phyloP scores from a whole-genome alignment of 2,329 filamentous ascomycete genomes.

The Pyricularia pennisetigena region DNA sequence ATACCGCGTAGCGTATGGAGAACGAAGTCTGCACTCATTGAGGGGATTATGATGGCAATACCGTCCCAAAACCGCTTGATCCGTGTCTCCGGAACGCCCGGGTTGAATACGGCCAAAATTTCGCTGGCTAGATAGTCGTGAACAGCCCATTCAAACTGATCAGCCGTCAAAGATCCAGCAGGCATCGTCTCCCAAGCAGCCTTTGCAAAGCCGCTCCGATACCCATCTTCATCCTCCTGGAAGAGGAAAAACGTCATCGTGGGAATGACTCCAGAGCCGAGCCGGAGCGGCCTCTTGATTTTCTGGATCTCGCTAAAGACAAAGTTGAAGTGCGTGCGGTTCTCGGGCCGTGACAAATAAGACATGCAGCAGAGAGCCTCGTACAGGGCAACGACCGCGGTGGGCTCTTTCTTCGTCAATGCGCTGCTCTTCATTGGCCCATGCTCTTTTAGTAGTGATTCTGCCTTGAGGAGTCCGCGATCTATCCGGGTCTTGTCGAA shows the following conservation, averaged over 20 bases:
- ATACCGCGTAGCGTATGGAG: constrained; percentile 69
- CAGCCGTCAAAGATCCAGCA: constrained; percentile 48
- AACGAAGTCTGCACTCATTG: constrained; percentile 64
- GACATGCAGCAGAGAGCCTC: constrained; percentile 79
- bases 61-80: constrained; percentile 74
- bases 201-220: constrained; percentile 57
- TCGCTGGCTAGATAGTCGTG: constrained; percentile 60
- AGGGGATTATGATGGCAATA: constrained; percentile 62
- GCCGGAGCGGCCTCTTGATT: constrained; percentile 61
- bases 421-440: constrained; percentile 35
- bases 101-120: constrained; percentile 52
- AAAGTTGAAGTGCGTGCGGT: constrained; percentile 58
- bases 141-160: constrained; percentile 83
- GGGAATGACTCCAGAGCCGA: constrained; percentile 63
- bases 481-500: constrained; percentile 24
- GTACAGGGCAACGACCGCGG: constrained; percentile 71
- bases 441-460: constrained; percentile 34
- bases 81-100: constrained; percentile 24
- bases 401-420: constrained; percentile 36
- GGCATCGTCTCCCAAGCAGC: constrained; percentile 58
- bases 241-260: constrained; percentile 83
- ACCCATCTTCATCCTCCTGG: constrained; percentile 44
- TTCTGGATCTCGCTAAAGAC: constrained; percentile 75
- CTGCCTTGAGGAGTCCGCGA: constrained; percentile 35
- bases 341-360: constrained; percentile 52